Base-by-base conservation (phyloP, 495 filamentous ascomycete species). In the Penicillium cataractarum region DNA sequence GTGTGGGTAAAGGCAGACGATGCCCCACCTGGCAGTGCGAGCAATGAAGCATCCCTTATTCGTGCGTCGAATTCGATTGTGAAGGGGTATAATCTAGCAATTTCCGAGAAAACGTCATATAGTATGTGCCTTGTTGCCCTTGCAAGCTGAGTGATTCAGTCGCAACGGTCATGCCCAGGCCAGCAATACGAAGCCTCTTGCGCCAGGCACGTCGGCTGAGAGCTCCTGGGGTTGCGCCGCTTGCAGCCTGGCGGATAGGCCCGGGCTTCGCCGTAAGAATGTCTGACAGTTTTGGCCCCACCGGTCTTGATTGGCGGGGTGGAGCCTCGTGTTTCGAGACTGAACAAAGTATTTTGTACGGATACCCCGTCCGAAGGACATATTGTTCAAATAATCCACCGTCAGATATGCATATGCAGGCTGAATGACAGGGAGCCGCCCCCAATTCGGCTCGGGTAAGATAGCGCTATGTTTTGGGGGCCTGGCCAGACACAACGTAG, bases 11-110 rank as follows among this genome's bases (percentile, higher is more conserved):
- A 49, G 46, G 59, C 50, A 65, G 64, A 62, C 63, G 57, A 67
- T 46, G 60, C 63, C 66, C 68, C 66, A 68, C 63, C 54, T 35
- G 35, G n/a, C n/a, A 40, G 31, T 50, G 29, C 55, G 60, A 66
- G 46, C 42, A 64, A 66, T 64, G 44, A 37, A 22, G 15, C 44
- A 42, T 55, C 19, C 59, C 52, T 71, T 26, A 66, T 69, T 71
- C 58, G 66, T 51, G 60, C 58, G 35, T 62, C 46, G 26, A 60
- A 57, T 51, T 19, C 50, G 65, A 57, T 59, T n/a, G 62, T 65
- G 52, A 55, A 57, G 7, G n/a, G n/a, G n/a, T n/a, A n/a, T n/a
- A n/a, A n/a, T n/a, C n/a, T n/a, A n/a, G n/a, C n/a, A n/a, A n/a
- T n/a, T n/a, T n/a, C n/a, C n/a, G n/a, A n/a, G n/a, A n/a, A n/a